A percentile compares a stretch with the other conserved stretches of the same genome.
These are phyloP conservation scores for Pichia phayaonensis DNA, from an alignment of 805 yeast genomes.

Conservation along the genomic window DNA sequence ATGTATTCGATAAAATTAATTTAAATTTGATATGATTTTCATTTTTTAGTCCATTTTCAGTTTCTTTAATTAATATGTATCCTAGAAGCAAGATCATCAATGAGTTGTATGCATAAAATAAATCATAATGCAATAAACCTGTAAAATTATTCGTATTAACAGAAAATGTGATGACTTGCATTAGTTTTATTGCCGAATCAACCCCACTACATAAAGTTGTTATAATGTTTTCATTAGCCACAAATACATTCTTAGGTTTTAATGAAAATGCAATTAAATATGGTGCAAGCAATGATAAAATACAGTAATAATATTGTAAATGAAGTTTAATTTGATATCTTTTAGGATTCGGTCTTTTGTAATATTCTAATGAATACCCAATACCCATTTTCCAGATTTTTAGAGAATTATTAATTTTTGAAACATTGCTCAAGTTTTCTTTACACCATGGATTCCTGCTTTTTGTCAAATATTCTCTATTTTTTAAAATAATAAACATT, in stretches of 20 bases:
- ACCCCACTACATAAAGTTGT: slow-evolving; percentile 26
- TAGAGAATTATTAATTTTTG: slow-evolving; percentile 23
- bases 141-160: slow-evolving; percentile 13
- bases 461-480: slow-evolving; percentile 23
- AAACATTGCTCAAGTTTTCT: slow-evolving; percentile 26
- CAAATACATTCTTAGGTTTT: slow-evolving; percentile 18
- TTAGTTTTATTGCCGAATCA: slow-evolving; percentile 24
- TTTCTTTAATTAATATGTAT: slow-evolving; percentile 20
- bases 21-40: slow-evolving; percentile 6
- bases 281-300: slow-evolving; percentile 28
- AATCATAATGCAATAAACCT: slow-evolving; percentile 31
- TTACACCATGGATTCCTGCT: slow-evolving; percentile 25
- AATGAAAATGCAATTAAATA: slow-evolving; percentile 26
- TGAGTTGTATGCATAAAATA: slow-evolving; percentile 31
- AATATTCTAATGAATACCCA: slow-evolving; percentile 10
- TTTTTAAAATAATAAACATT: slow-evolving; percentile 25
- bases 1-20: slow-evolving; percentile 3
- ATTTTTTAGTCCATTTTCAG: not conserved
- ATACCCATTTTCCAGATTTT: slow-evolving; percentile 21
- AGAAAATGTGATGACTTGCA: slow-evolving; percentile 21
- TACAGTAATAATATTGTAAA: slow-evolving; percentile 26
- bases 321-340: slow-evolving; percentile 28
- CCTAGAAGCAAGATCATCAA: slow-evolving; percentile 28
- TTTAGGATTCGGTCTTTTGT: slow-evolving; percentile 12
- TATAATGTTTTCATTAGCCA: slow-evolving; percentile 23